Evolutionary conservation across 2,329 filamentous ascomycete genomes (phyloP), one percentile per base, ranked within the genome.

Genomic region (Esteya vermicola): DNA sequence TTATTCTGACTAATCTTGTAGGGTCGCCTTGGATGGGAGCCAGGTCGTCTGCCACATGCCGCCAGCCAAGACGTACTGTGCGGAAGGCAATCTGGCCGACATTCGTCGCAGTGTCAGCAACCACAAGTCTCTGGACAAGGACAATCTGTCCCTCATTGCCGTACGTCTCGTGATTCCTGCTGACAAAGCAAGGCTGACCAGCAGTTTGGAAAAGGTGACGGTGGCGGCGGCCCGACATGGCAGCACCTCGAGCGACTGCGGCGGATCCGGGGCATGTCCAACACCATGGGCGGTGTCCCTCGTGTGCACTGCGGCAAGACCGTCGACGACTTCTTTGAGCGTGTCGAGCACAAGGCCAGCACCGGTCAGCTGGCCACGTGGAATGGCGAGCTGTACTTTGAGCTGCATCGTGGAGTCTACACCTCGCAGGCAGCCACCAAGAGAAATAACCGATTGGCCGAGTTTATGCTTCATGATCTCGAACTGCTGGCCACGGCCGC

Each of bases 11-110:
- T n/a, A n/a, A n/a, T n/a, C n/a, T n/a, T n/a, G n/a, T n/a, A n/a
- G n/a, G 91, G 88, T 98, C 25, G 77, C 86, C 12, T 74, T 95
- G 13, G 91, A 98, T 57, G 89, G 91, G 43, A 93, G 83, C 53
- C 91, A 96, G 55, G 91, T 98, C 48, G 76, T 98, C 46, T 96
- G 89, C 58, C 91, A 98, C 55, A 98, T 98, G 91, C 78, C 88
- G 4, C 91, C 91, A 2, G 75, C 85, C 3, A 86, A 98, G 61
- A 96, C 91, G 0, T 96, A 98, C 58, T 96, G 89, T 6, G 83
- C 91, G 3, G 80, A 88, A 51, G 91, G 89, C 21, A 78, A 96
- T 58, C 95, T 96, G 61, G 88, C 89, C 19, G 91, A 98, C 56
- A 77, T 98, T 33, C 89, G 76, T 57, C 77, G 89, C 47, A 95